Evolutionary conservation across 2,329 filamentous ascomycete species (phyloP), one percentile per base, ranked within the genome.

Genomic region (Epichloe sibirici): DNA sequence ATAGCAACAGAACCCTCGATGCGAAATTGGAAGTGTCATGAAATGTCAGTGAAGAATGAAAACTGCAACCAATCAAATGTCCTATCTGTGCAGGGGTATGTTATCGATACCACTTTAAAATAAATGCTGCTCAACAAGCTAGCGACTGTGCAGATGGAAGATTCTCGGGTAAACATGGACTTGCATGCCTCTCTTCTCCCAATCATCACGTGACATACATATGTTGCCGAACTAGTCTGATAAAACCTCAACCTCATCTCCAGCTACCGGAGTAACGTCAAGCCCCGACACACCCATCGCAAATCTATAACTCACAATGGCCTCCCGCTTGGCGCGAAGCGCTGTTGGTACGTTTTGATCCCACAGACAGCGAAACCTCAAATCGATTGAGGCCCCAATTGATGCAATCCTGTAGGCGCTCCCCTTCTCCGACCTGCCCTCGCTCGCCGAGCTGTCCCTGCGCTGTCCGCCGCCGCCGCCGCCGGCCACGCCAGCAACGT

Each of bases 241-340:
- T 71, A 77, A 77, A 76, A 74, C 73, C 69, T 74, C 73, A 74
- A 68, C 66, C 65, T 68, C 67, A 69, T 64, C 64, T 65, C 62
- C 66, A 74, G 70, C 69, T 69, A 66, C 69, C 64, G 60, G 61
- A 67, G 65, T 67, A 73, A 68, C 69, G 69, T 68, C 65, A 69
- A 70, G 66, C 65, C 64, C 61, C 66, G 68, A 67, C 69, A 73
- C 68, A 71, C 73, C 71, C 73, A 75, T 74, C 73, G 71, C 74
- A 71, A 74, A 68, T 74, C 72, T 77, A 75, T 77, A 75, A 71
- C 11, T 73, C 80, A 87, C 78, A 86, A 97, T 97, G 91, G 91
- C 91, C 81, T 95, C 89, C 75, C 89, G 90, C 81, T 82, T 97
- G 78, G 89, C 86, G 82, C 90, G 88, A 82, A 90, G 84, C 81